A percentile compares a stretch with the other conserved stretches of the same genome.
phyloP scores from a whole-genome alignment of 208 protist species.

The Leishmania amazonensis region DNA sequence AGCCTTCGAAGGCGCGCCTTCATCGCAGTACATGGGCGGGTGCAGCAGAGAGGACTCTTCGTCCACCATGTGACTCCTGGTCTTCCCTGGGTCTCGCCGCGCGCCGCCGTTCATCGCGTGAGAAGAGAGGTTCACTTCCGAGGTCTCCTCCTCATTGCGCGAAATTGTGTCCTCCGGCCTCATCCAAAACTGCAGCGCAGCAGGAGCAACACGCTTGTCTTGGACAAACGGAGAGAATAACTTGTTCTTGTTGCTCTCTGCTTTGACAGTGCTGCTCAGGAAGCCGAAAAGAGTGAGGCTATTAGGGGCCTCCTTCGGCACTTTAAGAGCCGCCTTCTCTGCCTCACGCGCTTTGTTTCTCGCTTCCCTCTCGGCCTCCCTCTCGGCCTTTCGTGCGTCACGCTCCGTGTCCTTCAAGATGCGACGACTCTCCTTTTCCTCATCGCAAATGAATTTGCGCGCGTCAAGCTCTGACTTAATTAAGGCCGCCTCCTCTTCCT shows the following conservation, averaged over 20 bases:
- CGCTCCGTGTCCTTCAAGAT: slow-evolving; percentile 21
- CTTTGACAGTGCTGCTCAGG: slow-evolving; percentile 39
- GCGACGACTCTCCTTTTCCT: slow-evolving; percentile 20
- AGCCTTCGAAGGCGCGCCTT: not conserved
- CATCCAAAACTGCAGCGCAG: slow-evolving; percentile 68
- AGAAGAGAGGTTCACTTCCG: slow-evolving; percentile 16
- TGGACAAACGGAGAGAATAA: slow-evolving; percentile 82
- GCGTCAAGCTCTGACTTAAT: slow-evolving; percentile 19
- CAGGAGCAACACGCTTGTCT: slow-evolving; percentile 73
- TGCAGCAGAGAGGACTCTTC: slow-evolving; percentile 64
- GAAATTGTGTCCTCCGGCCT: not conserved
- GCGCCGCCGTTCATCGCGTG: not conserved
- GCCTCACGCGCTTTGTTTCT: slow-evolving; percentile 27
- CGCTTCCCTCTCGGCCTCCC: slow-evolving; percentile 21
- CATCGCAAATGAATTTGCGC: slow-evolving; percentile 19
- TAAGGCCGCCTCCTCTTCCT: slow-evolving; percentile 18
- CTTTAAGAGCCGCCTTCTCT: slow-evolving; percentile 22
- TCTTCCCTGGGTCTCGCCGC: slow-evolving; percentile 8
- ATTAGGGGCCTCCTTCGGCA: slow-evolving; percentile 25
- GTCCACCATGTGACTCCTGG: slow-evolving; percentile 23
- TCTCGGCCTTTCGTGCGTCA: slow-evolving; percentile 26
- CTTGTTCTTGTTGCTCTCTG: slow-evolving; percentile 42
- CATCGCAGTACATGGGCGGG: slow-evolving; percentile 38
- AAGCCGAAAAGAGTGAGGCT: slow-evolving; percentile 73
- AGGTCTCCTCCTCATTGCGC: slow-evolving; percentile 22